Evolutionary conservation across 176 grass and related monocot species (phyloP), one percentile per base, ranked within the genome.

Genomic region (Carex pumila): DNA sequence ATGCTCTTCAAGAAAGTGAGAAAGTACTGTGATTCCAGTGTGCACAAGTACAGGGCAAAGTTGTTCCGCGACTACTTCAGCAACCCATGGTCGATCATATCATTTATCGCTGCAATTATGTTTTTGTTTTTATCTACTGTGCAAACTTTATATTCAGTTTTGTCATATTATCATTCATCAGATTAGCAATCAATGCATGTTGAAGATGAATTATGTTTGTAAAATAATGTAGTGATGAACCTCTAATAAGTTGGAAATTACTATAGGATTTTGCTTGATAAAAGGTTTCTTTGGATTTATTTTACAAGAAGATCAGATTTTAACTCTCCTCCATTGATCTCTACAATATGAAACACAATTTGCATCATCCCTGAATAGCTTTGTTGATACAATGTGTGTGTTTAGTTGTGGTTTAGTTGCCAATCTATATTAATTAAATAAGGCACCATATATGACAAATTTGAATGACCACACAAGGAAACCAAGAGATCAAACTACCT

Each of bases 21-120:
- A 21, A 86, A 43, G 17, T 85, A 85, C 30, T 86, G 84, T 63
- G 84, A 80, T 76, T 86, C 85, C 14, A 61, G 18, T 1, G 72
- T 77, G 85, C 61, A 71, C 17, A 81, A 47, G 76, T 86, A 80
- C 49, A 43, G 77, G 41, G 85, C 76, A 21, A 86, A 60, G 58
- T 31, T 86, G 15, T 53, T 58, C 30, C 74, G 74, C 3, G 85
- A 86, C 50, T 86, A 80, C 55, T 86, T 81, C 45, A 61, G 32
- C n/a, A 86, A 55, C 74, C 85, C 85, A 0, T 86, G 85, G 85
- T 60, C 85, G 43, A 80, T 86, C 76, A 31, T 86, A 32, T 72
- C 75, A 32, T 85, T 82, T 65, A 1, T 68, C 7, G 80, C 80
- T 32, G 80, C 80, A 0, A 49, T 82, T 82, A 8, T 68, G 21